Percentiles rank a stretch among this genome's conserved stretches.
These are phyloP conservation scores for Tolypocladium guangdongense DNA, from an alignment of 2,329 filamentous ascomycete species.

Conservation along the genomic window DNA sequence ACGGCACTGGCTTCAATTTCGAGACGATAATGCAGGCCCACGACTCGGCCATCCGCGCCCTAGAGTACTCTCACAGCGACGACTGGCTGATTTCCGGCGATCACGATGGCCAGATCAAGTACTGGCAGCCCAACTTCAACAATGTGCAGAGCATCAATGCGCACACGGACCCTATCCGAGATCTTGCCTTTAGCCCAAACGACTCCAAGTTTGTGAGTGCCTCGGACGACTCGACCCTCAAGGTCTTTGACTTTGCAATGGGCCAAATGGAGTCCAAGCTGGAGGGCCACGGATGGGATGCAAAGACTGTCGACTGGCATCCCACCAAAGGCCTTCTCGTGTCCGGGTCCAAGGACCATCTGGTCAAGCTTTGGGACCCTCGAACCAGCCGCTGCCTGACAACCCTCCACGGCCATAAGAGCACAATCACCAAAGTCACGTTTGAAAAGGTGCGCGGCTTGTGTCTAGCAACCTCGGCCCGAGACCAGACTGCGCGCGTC, in stretches of 20 bases:
- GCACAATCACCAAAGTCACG: slow-evolving; percentile 83
- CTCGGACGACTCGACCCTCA: slow-evolving; percentile 84
- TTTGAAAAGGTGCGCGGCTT: slow-evolving; percentile 81
- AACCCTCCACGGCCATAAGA: slow-evolving; percentile 93
- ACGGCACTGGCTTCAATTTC: slow-evolving; percentile 97
- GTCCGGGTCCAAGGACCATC: slow-evolving; percentile 93
- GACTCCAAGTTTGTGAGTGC: slow-evolving; percentile 95
- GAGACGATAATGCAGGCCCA: slow-evolving; percentile 99
- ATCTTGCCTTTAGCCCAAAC: slow-evolving; percentile 85
- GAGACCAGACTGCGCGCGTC: slow-evolving; percentile 84
- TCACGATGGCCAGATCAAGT: slow-evolving; percentile 91
- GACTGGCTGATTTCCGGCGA: slow-evolving; percentile 96
- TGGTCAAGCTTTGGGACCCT: slow-evolving; percentile 98
- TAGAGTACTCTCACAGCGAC: slow-evolving; percentile 86
- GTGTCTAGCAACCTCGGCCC: slow-evolving; percentile 81
- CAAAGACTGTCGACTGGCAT: slow-evolving; percentile 96
- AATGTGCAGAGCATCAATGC: slow-evolving; percentile 92
- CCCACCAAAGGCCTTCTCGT: slow-evolving; percentile 88
- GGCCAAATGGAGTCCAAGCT: slow-evolving; percentile 74
- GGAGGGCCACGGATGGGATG: slow-evolving; percentile 95
- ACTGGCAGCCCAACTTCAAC: slow-evolving; percentile 99
- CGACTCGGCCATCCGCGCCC: slow-evolving; percentile 72
- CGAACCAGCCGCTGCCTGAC: slow-evolving; percentile 80
- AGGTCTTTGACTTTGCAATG: slow-evolving; percentile 92
- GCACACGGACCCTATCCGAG: slow-evolving; percentile 80